Base-by-base conservation (phyloP, 768 basidiomycete species). In the Mycena polygramma region DNA sequence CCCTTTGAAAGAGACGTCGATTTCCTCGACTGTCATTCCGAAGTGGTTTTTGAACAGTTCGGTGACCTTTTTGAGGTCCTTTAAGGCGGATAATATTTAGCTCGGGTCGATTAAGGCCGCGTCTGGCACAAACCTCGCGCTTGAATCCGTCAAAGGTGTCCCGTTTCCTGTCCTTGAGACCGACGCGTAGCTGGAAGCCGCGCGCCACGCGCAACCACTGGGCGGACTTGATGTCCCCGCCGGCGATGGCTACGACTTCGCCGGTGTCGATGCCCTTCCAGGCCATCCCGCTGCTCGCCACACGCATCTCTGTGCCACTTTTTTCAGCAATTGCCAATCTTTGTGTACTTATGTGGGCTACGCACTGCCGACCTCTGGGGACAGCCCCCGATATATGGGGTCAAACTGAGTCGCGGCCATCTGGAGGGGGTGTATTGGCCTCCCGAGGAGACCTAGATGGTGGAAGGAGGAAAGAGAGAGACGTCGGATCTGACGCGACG, bases 101-200 rank as follows among this genome's bases (percentile, higher is more conserved):
- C 20, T 19, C 10, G 22, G 35, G 35, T 59, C n/a, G 20, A 52
- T 35, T 15, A 63, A 22, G 35, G 26, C 49, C 54, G 39, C 49
- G 64, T 58, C 43, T 48, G n/a, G 55, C 54, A 81, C 87, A 70
- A 73, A 97, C 96, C 84, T 98, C 97, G 67, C 95, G 88, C 79
- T 89, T 81, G 82, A 99, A 98, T 13, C 97, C 97, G 70, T 99
- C 98, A 75, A 98, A 98, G n/a, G 87, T 92, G 74, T 94, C 92
- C 75, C 89, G 87, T 54, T 87, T 86, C 77, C 91, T 86, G 80
- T 95, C 90, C 77, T 93, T 91, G 77, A 96, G 81, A 9, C 92
- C 94, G 41, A 98, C 82, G 55, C 94, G 87, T 24, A 99, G 90
- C 81, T 98, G 97, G 76, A 94, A 98, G 70, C 92, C 90, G 43